These are phyloP conservation scores for Lactarius evosmus DNA, from an alignment of 768 basidiomycete genomes.

Conservation along the genomic window DNA sequence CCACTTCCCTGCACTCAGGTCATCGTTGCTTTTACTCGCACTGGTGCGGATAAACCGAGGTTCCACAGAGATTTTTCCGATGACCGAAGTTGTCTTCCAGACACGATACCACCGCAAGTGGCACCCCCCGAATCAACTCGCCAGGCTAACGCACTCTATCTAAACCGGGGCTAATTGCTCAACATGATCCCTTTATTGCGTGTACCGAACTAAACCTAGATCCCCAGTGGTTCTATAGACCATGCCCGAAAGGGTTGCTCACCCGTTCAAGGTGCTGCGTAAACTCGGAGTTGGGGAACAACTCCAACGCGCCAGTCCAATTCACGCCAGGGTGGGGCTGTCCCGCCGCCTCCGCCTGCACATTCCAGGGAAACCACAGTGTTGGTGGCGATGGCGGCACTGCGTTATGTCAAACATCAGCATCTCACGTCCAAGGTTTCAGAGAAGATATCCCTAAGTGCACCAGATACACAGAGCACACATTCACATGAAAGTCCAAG, in stretches of 20 bases:
- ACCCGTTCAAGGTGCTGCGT: not conserved
- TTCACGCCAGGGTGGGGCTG: not conserved
- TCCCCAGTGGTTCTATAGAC: not conserved
- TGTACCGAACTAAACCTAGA: not conserved
- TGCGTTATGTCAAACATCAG: not conserved
- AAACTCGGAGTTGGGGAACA: not conserved
- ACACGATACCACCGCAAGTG: too few species aligned
- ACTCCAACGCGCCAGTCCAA: not conserved
- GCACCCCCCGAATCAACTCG: too few species aligned
- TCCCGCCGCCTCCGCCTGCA: not conserved
- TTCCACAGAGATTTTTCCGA: too few species aligned
- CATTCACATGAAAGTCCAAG: not conserved
- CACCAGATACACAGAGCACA: slow-evolving; percentile 7
- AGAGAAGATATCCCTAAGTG: slow-evolving; percentile 5
- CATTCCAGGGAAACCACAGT: slow-evolving; percentile 3
- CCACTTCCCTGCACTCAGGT: too few species aligned
- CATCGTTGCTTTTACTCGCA: too few species aligned
- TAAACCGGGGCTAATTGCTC: not conserved
- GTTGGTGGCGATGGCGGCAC: slow-evolving; percentile 5
- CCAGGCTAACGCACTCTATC: too few species aligned
- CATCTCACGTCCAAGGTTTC: not conserved
- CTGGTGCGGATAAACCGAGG: too few species aligned
- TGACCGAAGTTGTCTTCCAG: too few species aligned
- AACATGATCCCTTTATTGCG: not conserved
- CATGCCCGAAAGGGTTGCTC: not conserved